Percentiles rank a stretch among this genome's conserved stretches.
Evolutionary conservation across 2,329 filamentous ascomycete species (phyloP).

Genomic region (Colletotrichum horii): DNA sequence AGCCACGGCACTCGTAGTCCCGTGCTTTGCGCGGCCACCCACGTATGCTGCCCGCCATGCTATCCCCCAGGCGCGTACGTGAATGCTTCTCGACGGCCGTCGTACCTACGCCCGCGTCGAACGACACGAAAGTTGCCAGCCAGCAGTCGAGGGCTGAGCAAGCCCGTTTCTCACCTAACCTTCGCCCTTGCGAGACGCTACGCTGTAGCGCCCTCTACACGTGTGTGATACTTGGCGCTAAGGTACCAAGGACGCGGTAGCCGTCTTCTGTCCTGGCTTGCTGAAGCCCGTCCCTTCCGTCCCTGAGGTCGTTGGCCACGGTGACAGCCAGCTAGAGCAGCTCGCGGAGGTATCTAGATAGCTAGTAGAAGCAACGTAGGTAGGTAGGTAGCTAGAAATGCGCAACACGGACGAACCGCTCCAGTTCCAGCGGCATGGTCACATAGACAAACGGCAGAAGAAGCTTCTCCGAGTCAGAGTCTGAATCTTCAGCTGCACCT

Average conservation of each 20-base stretch:
- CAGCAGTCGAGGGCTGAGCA: constrained; percentile 2
- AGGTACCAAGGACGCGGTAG: constrained; percentile 2
- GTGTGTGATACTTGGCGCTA: constrained; percentile 17
- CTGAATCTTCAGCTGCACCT: not conserved
- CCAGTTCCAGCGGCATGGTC: not conserved
- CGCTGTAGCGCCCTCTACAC: constrained; percentile 1
- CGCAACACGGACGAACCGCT: not conserved
- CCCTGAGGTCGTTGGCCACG: not conserved
- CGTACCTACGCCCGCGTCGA: not conserved
- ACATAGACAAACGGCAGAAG: not conserved
- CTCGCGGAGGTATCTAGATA: not conserved
- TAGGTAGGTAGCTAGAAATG: not conserved
- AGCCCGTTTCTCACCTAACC: constrained; percentile 6
- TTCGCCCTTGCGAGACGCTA: constrained; percentile 14
- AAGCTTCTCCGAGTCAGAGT: not conserved
- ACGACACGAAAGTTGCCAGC: not conserved
- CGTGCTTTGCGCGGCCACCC: not conserved
- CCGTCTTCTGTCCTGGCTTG: not conserved
- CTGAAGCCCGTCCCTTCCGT: not conserved
- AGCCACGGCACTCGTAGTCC: not conserved
- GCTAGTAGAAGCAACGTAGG: not conserved
- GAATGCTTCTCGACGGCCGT: not conserved
- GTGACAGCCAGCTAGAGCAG: not conserved
- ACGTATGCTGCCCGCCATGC: not conserved
- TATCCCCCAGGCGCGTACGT: not conserved